Evolutionary conservation across 2,329 filamentous ascomycete genomes (phyloP).

Genomic region (Mycosphaerelloides madeirae): DNA sequence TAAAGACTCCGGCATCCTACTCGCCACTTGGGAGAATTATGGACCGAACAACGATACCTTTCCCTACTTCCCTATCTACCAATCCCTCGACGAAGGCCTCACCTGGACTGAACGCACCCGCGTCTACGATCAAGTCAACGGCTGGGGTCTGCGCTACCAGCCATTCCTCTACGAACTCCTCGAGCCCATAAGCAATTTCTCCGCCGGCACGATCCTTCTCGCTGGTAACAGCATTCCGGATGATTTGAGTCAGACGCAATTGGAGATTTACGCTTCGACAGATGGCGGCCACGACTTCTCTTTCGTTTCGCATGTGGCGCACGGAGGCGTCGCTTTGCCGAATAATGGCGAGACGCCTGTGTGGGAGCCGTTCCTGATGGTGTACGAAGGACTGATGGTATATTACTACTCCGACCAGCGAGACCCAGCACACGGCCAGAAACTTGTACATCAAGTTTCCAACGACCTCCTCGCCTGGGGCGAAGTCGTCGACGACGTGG

Average conservation of each 20-base stretch:
- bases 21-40: slow-evolving; percentile 55
- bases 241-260: slow-evolving; percentile 58
- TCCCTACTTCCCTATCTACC: slow-evolving; percentile 44
- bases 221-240: slow-evolving; percentile 57
- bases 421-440: slow-evolving; percentile 61
- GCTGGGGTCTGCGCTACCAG: slow-evolving; percentile 64
- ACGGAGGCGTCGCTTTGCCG: slow-evolving; percentile 52
- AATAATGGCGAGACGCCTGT: slow-evolving; percentile 37
- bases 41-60: slow-evolving; percentile 40
- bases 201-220: slow-evolving; percentile 59
- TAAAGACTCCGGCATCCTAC: slow-evolving; percentile 38
- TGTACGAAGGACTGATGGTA: slow-evolving; percentile 56
- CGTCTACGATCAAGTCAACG: slow-evolving; percentile 60
- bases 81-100: slow-evolving; percentile 42
- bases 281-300: slow-evolving; percentile 60
- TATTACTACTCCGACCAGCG: slow-evolving; percentile 70
- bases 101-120: slow-evolving; percentile 61
- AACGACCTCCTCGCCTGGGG: slow-evolving; percentile 58
- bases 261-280: slow-evolving; percentile 63
- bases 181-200: slow-evolving; percentile 52
- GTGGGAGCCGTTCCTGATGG: slow-evolving; percentile 65
- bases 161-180: slow-evolving; percentile 63
- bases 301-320: slow-evolving; percentile 62
- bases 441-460: slow-evolving; percentile 61
- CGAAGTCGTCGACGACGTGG: slow-evolving; percentile 56